These are phyloP conservation scores for Geosmithia flava DNA, from an alignment of 2,329 filamentous ascomycete genomes.

Conservation along the genomic window DNA sequence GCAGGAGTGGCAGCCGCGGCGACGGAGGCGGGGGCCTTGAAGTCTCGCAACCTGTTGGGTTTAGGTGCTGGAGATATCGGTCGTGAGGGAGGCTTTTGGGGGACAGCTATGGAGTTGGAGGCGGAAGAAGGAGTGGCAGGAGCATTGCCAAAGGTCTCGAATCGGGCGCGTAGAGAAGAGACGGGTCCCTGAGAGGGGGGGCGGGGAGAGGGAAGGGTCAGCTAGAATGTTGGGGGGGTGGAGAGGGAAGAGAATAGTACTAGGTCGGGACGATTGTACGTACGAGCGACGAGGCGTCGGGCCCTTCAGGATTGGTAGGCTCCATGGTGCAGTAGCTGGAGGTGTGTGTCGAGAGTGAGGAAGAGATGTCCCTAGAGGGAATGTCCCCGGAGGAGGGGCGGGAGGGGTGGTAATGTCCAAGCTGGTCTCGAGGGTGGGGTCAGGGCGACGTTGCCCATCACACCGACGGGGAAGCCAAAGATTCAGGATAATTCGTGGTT, in stretches of 20 bases:
- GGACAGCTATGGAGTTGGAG: conserved; percentile 1
- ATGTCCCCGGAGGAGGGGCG: not conserved
- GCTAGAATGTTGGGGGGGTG: not conserved
- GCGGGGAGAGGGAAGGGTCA: not conserved
- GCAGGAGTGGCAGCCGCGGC: conserved; percentile 16
- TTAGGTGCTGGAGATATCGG: conserved; percentile 27
- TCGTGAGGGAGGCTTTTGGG: conserved; percentile 12
- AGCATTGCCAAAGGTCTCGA: conserved; percentile 53
- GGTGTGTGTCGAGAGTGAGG: no score
- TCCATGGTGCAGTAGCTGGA: conserved; percentile 12
- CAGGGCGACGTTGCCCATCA: conserved; percentile 2
- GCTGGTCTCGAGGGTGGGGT: conserved; percentile 1
- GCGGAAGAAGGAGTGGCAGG: conserved; percentile 2
- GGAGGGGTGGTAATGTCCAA: not conserved
- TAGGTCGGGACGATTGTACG: conserved; percentile 3
- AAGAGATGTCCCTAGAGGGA: no score
- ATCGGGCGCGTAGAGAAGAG: conserved; percentile 68
- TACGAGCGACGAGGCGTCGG: conserved; percentile 69
- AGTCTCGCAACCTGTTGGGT: conserved; percentile 27
- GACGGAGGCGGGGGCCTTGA: conserved; percentile 18
- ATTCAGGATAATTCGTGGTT: not conserved
- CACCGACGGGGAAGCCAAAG: not conserved
- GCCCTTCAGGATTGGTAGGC: conserved; percentile 34
- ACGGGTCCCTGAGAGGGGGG: conserved; percentile 62
- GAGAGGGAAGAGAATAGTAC: not conserved